Base-by-base conservation (phyloP, 2,329 filamentous ascomycete genomes). In the Fusarium sp. region DNA sequence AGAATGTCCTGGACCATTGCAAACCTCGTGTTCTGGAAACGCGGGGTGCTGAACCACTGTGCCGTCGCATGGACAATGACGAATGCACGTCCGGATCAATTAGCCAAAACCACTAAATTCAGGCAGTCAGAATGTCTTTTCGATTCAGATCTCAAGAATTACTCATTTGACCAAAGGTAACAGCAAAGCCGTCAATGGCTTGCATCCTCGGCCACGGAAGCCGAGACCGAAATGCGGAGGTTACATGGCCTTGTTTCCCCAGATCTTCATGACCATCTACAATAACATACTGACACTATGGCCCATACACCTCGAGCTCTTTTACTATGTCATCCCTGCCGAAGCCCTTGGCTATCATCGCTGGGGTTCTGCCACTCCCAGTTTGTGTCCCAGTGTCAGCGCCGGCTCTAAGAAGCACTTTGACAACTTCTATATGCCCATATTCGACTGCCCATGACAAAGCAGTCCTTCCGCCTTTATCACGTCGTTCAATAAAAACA, bases 161-260 rank as follows among this genome's bases (percentile, higher is more conserved):
- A 14, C 12, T 26, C 18, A 14, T 20, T 47, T 10, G 8, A 20
- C 2, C 12, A 20, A 47, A 20, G 6, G 2, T 10, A 3, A 47
- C 8, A 10, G 0, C 6, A 22, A 28, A 47, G 13, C 44, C 4
- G 18, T 2, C n/a, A 2, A 5, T 44, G 14, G 4, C n/a, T 28
- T n/a, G 42, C 13, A 12, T 12, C 30, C 8, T 68, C 66, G 63
- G 48, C 20, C 4, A 38, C 41, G 26, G 41, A 34, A 6, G 6
- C 63, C 66, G 63, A 68, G 13, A 22, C 66, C 55, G 66, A 50
- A 54, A 62, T 39, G 66, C 55, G 26, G 63, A 68, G 55, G 54
- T 44, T 61, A 28, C 59, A 62, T 38, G 4, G 54, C 62, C 38
- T 61, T 24, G 42, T 58, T 24, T 18, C 12, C 41, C 14, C 45